phyloP scores from a whole-genome alignment of 2,329 filamentous ascomycete species.

The Xylariaceae sp. region DNA sequence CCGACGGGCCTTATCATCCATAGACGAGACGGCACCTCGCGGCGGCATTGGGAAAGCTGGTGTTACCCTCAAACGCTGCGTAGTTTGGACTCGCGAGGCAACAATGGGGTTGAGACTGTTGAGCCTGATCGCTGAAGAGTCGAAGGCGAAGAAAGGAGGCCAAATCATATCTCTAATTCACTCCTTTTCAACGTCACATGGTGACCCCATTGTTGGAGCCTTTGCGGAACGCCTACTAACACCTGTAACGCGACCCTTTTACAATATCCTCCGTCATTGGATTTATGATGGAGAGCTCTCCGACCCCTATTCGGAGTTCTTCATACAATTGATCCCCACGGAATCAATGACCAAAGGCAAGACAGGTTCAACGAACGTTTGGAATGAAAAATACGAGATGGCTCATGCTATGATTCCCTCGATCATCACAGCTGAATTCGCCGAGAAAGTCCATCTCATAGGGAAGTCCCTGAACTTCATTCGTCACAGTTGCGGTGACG shows the following conservation, averaged over 20 bases:
- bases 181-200: constrained; percentile 85
- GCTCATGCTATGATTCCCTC: constrained; percentile 82
- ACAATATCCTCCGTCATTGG: constrained; percentile 93
- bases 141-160: constrained; percentile 75
- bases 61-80: constrained; percentile 89
- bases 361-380: constrained; percentile 76
- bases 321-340: constrained; percentile 76
- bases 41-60: constrained; percentile 76
- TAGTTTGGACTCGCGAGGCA: constrained; percentile 95
- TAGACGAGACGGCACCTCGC: constrained; percentile 63
- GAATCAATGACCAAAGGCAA: constrained; percentile 42
- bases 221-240: constrained; percentile 86
- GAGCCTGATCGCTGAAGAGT: constrained; percentile 90
- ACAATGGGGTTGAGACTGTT: constrained; percentile 92
- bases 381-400: constrained; percentile 95
- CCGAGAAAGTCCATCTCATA: constrained; percentile 93
- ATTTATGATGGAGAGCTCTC: constrained; percentile 97
- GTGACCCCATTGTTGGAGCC: constrained; percentile 86
- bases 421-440: constrained; percentile 89
- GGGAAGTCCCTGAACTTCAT: constrained; percentile 99
- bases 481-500: constrained; percentile 88
- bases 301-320: constrained; percentile 95
- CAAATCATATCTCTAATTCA: constrained; percentile 93
- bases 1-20: constrained; percentile 67
- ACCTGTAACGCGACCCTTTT: constrained; percentile 89